Percentiles rank a stretch among this genome's conserved stretches.
Conservation (phyloP, 495 filamentous ascomycete species). For the Pyrenopolyporus hunteri region DNA sequence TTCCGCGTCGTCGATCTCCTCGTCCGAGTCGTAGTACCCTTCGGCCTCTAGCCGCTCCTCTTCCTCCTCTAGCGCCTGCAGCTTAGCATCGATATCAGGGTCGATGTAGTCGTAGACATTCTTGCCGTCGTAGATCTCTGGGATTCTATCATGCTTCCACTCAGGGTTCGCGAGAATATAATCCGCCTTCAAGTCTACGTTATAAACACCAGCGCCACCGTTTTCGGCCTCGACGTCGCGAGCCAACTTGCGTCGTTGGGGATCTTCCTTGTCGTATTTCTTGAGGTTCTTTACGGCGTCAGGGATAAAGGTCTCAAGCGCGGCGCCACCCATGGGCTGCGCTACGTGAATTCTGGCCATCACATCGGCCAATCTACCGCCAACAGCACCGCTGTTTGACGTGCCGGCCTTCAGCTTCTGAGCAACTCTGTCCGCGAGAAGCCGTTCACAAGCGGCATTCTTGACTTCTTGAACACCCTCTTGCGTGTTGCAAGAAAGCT, state of each 20-base stretch:
- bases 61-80: constrained; percentile 89
- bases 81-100: constrained; percentile 91
- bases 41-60: constrained; percentile 84
- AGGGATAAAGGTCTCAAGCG: constrained; percentile 85
- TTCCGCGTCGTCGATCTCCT: constrained; percentile 77
- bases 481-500: constrained; percentile 90
- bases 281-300: constrained; percentile 78
- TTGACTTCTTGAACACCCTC: constrained; percentile 94
- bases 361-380: constrained; percentile 83
- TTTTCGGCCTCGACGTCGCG: constrained; percentile 91
- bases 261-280: constrained; percentile 90
- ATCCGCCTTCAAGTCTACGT: constrained; percentile 84
- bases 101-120: constrained; percentile 98
- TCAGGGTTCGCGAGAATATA: constrained; percentile 83
- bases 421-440: constrained; percentile 88
- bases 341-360: constrained; percentile 95
- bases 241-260: constrained; percentile 75
- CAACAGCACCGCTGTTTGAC: constrained; percentile 70
- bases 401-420: constrained; percentile 94
- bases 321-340: constrained; percentile 79
- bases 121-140: constrained; percentile 89
- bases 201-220: constrained; percentile 94
- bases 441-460: constrained; percentile 90
- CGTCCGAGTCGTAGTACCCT: constrained; percentile 54
- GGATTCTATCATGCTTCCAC: constrained; percentile 96